phyloP scores from a whole-genome alignment of 495 filamentous ascomycete genomes.

The Xylaria grammica region DNA sequence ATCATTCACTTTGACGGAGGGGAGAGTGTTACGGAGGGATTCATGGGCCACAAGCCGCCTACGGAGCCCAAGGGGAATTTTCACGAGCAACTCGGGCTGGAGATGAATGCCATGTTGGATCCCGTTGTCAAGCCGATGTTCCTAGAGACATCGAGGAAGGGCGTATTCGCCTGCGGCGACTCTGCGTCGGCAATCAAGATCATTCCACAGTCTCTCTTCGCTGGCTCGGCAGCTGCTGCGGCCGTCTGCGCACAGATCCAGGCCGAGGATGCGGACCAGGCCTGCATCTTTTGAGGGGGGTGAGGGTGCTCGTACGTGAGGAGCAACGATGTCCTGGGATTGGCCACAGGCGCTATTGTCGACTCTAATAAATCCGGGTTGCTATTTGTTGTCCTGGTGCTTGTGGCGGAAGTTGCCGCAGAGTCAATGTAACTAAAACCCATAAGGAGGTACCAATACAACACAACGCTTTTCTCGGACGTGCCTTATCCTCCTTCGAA shows the following conservation, averaged over 20 bases:
- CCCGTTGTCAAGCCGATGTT: not conserved
- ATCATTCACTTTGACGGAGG: not conserved
- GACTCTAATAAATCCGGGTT: no score
- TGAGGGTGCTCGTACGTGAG: not conserved
- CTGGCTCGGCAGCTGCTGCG: not conserved
- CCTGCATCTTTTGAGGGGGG: not conserved
- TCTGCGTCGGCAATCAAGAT: not conserved
- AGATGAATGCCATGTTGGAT: not conserved
- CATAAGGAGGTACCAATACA: no score
- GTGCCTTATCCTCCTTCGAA: no score
- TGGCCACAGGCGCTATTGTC: constrained; percentile 30
- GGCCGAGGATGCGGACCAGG: not conserved
- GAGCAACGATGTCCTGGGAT: not conserved
- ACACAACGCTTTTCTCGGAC: no score
- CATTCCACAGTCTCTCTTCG: constrained; percentile 1
- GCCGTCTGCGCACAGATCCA: not conserved
- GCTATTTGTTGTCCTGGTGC: no score
- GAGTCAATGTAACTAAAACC: no score
- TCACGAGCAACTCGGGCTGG: constrained; percentile 9
- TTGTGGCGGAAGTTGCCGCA: no score
- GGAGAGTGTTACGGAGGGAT: constrained; percentile 1
- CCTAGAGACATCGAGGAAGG: constrained; percentile 5
- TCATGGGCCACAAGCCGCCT: constrained; percentile 12
- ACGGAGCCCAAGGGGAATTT: constrained; percentile 2
- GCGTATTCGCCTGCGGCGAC: constrained; percentile 12